Conservation (phyloP, 2,329 filamentous ascomycete genomes). For the Colletotrichum liaoningense region DNA sequence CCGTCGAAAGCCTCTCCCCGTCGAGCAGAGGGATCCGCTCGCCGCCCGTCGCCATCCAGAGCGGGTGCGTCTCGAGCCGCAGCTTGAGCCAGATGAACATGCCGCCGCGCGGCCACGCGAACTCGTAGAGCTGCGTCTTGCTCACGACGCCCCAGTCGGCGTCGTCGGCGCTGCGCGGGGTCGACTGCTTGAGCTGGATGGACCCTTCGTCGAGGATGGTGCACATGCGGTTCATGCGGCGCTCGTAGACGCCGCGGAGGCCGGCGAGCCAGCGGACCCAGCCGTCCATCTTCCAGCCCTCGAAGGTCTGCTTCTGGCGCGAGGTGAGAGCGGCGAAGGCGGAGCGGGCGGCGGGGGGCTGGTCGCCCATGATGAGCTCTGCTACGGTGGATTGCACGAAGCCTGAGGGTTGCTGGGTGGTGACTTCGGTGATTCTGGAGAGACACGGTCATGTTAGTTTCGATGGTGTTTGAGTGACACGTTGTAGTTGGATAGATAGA, state of each 20-base stretch:
- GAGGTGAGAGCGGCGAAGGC: conserved; percentile 57
- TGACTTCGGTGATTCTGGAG: conserved; percentile 77
- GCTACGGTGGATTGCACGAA: conserved; percentile 89
- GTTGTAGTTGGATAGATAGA: neutral
- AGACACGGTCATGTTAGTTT: neutral
- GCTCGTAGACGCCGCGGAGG: conserved; percentile 84
- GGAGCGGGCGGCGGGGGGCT: conserved; percentile 60
- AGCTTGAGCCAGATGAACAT: conserved; percentile 93
- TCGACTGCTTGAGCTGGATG: conserved; percentile 73
- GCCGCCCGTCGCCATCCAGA: conserved; percentile 58
- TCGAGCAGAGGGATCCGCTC: conserved; percentile 56
- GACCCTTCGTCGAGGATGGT: conserved; percentile 76
- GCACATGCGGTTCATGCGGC: conserved; percentile 86
- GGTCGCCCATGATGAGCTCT: conserved; percentile 79
- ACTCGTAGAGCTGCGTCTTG: conserved; percentile 80
- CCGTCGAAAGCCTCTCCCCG: conserved; percentile 67
- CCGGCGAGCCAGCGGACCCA: conserved; percentile 94
- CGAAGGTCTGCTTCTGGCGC: conserved; percentile 58
- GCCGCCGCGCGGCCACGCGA: conserved; percentile 83
- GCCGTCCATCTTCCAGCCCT: conserved; percentile 82
- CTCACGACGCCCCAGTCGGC: conserved; percentile 81
- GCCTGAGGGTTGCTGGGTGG: conserved; percentile 86
- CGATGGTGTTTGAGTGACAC: neutral
- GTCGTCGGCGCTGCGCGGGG: conserved; percentile 53
- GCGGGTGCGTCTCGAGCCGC: conserved; percentile 78